Conservation (phyloP, 345 rosid species). For the Bruguiera sexangula region DNA sequence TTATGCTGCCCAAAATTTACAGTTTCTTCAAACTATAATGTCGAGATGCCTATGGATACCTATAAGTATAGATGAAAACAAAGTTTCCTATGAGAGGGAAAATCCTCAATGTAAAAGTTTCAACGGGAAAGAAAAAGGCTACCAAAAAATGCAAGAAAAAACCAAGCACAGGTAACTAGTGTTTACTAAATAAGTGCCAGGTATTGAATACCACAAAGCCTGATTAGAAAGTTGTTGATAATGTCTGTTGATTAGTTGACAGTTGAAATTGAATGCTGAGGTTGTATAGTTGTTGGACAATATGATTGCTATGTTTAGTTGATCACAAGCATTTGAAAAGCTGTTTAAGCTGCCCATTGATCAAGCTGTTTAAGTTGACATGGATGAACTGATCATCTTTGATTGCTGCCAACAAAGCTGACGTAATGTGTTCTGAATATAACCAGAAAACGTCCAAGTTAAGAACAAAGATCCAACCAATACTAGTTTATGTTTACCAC, state of each 20-base stretch:
- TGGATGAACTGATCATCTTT: constrained; percentile 86
- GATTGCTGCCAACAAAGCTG: constrained; percentile 99
- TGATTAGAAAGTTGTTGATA: constrained; percentile 83
- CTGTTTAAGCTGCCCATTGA: constrained; percentile 90
- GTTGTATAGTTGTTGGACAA: constrained; percentile 76
- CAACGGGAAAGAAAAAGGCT: not conserved
- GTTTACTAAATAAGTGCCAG: constrained; percentile 41
- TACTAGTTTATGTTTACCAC: constrained; percentile 16
- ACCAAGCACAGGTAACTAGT: constrained; percentile 21
- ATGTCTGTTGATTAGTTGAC: constrained; percentile 98
- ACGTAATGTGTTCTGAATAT: constrained; percentile 83
- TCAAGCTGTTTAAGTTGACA: constrained; percentile 91
- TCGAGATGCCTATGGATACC: not conserved
- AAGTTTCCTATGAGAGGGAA: not conserved
- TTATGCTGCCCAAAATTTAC: not conserved
- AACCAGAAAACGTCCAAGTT: constrained; percentile 90
- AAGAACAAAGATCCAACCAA: constrained; percentile 45
- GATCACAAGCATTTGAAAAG: constrained; percentile 93
- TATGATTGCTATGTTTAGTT: constrained; percentile 85
- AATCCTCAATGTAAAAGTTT: not conserved
- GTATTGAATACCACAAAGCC: constrained; percentile 66
- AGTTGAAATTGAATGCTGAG: constrained; percentile 77
- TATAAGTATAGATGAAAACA: not conserved
- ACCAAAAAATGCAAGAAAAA: not conserved
- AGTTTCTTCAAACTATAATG: too few relatives aligned